Evolutionary conservation across 2,329 filamentous ascomycete species (phyloP).

Genomic region (Penicillium nordicum): DNA sequence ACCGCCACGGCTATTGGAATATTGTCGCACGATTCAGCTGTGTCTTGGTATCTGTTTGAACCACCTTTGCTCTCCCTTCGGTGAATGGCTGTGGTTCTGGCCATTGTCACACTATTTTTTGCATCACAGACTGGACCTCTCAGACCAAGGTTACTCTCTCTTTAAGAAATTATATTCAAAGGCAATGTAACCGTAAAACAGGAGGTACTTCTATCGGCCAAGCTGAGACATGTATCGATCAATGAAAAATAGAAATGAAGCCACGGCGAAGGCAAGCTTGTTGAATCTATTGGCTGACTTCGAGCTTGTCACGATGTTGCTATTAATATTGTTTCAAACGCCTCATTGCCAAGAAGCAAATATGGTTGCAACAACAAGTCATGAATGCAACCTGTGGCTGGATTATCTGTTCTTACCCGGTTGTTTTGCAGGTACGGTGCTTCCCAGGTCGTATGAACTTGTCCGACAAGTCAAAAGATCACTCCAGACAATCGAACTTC

Average conservation of each 20-base stretch:
- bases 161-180: not conserved
- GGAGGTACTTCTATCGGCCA: not conserved
- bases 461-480: not conserved
- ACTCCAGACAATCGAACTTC: not conserved
- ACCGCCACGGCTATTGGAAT: not conserved
- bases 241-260: not conserved
- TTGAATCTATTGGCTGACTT: not conserved
- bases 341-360: not conserved
- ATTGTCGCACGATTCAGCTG: not conserved
- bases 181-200: conserved; percentile 20
- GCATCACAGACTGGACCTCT: conserved; percentile 5
- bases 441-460: not conserved
- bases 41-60: not conserved
- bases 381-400: conserved; percentile 9
- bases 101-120: conserved; percentile 9
- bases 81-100: not conserved
- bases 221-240: conserved; percentile 11
- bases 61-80: conserved; percentile 1
- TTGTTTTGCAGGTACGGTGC: not conserved
- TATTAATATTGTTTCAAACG: not conserved
- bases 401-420: not conserved
- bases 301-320: not conserved
- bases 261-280: not conserved
- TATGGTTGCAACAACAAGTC: conserved; percentile 6
- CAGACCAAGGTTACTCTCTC: conserved; percentile 10